Evolutionary conservation across 148 eudicot species (phyloP).

Genomic region (Chenopodium quinoa): DNA sequence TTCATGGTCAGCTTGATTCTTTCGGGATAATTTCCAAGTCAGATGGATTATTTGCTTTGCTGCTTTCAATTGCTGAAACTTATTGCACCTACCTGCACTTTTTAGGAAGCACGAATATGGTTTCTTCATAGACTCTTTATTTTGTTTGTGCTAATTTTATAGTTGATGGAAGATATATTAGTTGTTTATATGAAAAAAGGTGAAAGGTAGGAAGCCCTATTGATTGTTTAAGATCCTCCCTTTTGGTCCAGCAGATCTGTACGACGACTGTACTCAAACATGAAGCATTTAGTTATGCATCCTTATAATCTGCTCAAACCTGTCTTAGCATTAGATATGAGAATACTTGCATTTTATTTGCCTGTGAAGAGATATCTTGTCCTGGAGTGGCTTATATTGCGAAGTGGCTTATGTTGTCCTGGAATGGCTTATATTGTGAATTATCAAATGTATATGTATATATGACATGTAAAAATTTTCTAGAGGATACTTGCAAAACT

Average conservation of each 20-base stretch:
- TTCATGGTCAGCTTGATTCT: background rate
- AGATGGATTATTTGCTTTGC: background rate
- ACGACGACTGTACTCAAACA: background rate
- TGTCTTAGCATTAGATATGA: no score
- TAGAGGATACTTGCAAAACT: slow-evolving; percentile 4
- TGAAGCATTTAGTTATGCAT: background rate
- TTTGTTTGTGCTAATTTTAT: background rate
- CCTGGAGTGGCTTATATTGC: background rate
- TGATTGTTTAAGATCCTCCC: background rate
- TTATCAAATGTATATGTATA: no score
- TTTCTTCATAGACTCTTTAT: background rate
- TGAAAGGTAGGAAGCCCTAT: background rate
- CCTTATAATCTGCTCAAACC: background rate
- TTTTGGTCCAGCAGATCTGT: background rate
- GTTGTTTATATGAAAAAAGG: background rate
- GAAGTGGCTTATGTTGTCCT: background rate
- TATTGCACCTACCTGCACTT: background rate
- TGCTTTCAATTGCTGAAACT: background rate
- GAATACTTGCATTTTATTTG: background rate
- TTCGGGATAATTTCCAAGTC: background rate
- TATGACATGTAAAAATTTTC: slow-evolving; percentile 8
- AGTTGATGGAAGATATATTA: background rate
- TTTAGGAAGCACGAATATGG: no score
- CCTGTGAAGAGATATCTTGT: background rate
- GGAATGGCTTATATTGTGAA: background rate